phyloP scores from a whole-genome alignment of 768 basidiomycete species.

The Crassisporium funariophilum region DNA sequence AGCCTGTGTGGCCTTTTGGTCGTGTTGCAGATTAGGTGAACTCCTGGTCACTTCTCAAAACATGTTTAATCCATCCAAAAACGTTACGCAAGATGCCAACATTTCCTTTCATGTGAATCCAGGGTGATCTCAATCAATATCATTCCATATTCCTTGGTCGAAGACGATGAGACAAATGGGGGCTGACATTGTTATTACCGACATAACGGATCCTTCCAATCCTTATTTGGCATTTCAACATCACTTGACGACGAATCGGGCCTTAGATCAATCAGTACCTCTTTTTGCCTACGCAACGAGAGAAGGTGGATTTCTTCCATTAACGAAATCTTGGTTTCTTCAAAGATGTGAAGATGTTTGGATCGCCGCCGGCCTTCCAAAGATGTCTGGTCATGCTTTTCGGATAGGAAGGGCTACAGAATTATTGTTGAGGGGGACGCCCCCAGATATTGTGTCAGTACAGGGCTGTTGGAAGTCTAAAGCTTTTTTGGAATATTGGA shows the following conservation, averaged over 20 bases:
- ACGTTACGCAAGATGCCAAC: conserved; percentile 10
- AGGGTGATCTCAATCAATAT: conserved; percentile 8
- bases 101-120: neutral
- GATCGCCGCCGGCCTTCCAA: conserved; percentile 2
- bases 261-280: conserved; percentile 14
- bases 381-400: conserved; percentile 25
- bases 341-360: conserved; percentile 13
- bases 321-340: conserved; percentile 13
- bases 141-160: conserved; percentile 36
- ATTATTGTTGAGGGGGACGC: conserved; percentile 26
- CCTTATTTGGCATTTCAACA: conserved; percentile 23
- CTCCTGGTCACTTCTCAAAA: conserved; percentile 10
- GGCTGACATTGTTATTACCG: conserved; percentile 26
- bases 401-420: conserved; percentile 29
- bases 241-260: conserved; percentile 20
- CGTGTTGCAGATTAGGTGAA: conserved; percentile 30
- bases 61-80: conserved; percentile 15
- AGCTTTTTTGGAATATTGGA: conserved; percentile 33
- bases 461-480: conserved; percentile 36
- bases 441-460: conserved; percentile 33
- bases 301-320: neutral
- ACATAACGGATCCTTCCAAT: neutral
- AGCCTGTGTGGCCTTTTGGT: conserved; percentile 33
- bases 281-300: conserved; percentile 10
- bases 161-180: conserved; percentile 31